These are phyloP conservation scores for Fraxinus paxiana DNA, from an alignment of 305 asterid genomes.

Conservation along the genomic window DNA sequence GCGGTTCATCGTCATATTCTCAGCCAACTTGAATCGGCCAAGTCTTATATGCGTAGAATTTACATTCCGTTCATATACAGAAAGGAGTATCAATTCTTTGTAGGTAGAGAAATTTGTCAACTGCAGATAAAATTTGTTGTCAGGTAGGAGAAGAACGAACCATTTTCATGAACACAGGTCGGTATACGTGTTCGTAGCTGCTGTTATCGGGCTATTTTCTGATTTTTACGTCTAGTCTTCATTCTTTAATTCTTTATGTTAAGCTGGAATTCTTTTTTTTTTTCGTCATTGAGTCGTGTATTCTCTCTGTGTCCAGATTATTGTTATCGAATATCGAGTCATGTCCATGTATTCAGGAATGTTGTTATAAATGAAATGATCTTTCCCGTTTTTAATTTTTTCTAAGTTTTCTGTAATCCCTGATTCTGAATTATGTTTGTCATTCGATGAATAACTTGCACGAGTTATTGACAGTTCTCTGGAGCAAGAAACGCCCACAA, in stretches of 20 bases:
- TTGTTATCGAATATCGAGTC: neutral
- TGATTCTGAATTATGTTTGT: neutral
- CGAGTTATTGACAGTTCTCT: neutral
- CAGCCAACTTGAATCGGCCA: slow-evolving; percentile 31
- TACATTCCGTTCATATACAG: neutral
- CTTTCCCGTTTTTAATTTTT: neutral
- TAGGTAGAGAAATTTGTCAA: slow-evolving; percentile 35
- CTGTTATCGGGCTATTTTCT: slow-evolving; percentile 2
- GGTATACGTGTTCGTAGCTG: slow-evolving; percentile 4
- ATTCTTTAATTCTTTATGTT: slow-evolving; percentile 36
- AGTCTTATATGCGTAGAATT: slow-evolving; percentile 7
- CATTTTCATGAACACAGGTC: slow-evolving; percentile 22
- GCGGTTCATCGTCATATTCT: slow-evolving; percentile 42
- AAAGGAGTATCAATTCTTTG: slow-evolving; percentile 43
- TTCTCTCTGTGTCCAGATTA: slow-evolving; percentile 4
- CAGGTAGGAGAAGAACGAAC: slow-evolving; percentile 22
- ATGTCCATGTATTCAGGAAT: neutral
- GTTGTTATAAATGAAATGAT: neutral
- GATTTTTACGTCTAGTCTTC: slow-evolving; percentile 14
- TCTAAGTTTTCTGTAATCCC: neutral
- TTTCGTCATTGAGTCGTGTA: neutral
- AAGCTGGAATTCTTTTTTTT: slow-evolving; percentile 25
- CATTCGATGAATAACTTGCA: neutral
- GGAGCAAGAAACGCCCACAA: too few species aligned
- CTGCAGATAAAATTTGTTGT: slow-evolving; percentile 42